Evolutionary conservation across 768 basidiomycete genomes (phyloP).

Genomic region (Russula sp.): DNA sequence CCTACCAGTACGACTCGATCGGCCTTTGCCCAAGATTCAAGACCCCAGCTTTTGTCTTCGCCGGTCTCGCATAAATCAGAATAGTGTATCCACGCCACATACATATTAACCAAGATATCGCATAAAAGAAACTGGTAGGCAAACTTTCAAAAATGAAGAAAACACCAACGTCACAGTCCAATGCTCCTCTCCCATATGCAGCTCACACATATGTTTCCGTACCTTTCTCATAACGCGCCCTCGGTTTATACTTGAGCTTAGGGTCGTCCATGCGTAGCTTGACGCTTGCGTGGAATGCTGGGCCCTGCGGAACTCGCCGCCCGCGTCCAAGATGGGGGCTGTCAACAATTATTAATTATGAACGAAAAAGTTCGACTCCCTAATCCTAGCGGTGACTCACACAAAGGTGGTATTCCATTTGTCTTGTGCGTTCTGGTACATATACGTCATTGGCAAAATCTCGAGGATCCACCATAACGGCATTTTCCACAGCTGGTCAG

Average conservation of each 20-base stretch:
- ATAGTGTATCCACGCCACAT: not conserved
- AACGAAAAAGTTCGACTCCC: not conserved
- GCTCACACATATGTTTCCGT: constrained; percentile 49
- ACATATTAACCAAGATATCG: not conserved
- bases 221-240: constrained; percentile 49
- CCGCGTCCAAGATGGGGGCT: constrained; percentile 60
- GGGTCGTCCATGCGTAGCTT: constrained; percentile 51
- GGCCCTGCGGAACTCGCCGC: constrained; percentile 47
- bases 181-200: not conserved
- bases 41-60: no score
- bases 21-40: no score
- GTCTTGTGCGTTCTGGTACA: constrained; percentile 56
- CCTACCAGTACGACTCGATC: no score
- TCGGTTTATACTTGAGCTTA: constrained; percentile 54
- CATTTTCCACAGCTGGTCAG: constrained; percentile 49
- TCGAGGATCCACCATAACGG: constrained; percentile 72
- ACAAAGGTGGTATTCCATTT: constrained; percentile 53
- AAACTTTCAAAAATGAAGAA: not conserved
- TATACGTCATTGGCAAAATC: constrained; percentile 51
- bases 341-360: not conserved
- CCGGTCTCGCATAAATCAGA: no score
- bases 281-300: constrained; percentile 64
- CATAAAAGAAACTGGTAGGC: no score
- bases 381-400: constrained; percentile 42
- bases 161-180: not conserved